Evolutionary conservation across 2,329 filamentous ascomycete species (phyloP), one percentile per base, ranked within the genome.

Genomic region (Xylariaceae sp.): DNA sequence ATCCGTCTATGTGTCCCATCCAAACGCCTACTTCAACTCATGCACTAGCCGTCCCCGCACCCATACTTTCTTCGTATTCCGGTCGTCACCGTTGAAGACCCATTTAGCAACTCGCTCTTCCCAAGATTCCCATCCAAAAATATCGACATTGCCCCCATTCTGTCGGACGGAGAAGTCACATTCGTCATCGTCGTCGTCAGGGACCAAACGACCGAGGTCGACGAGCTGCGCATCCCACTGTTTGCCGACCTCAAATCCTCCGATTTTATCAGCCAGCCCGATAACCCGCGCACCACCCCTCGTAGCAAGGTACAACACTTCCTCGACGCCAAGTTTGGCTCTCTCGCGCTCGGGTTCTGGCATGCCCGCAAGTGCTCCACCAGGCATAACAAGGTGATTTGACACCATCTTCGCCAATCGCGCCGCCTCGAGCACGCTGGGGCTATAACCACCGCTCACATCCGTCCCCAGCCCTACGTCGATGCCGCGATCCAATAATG

Each of bases 121-220:
- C 88, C 87, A 94, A n/a, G 62, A 79, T 75, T 97, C 92, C 79
- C 85, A 89, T 1, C 90, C 91, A 71, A 96, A 98, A 0, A 96
- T 66, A 66, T 96, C 90, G 0, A 96, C 88, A 37, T 83, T 82
- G 0, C 85, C 83, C n/a, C n/a, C n/a, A n/a, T n/a, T n/a, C n/a
- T n/a, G n/a, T 2, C 69, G 68, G 3, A 75, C 71, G 1, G 55
- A 57, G 4, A 37, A 48, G 17, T 54, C 60, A 22, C 57, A 57
- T 1, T 58, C 47, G 17, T 57, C 57, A n/a, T n/a, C n/a, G 0
- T 72, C 72, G 3, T 70, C 65, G 5, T 67, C 67, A 1, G 69
- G 68, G 1, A 80, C 73, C n/a, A n/a, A n/a, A 4, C 58, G 41
- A 1, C 75, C 77, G 20, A 96, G 65, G 8, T 76, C 72, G 44